Evolutionary conservation across 2,329 filamentous ascomycete species (phyloP).

Genomic region (Penicillium hordei): DNA sequence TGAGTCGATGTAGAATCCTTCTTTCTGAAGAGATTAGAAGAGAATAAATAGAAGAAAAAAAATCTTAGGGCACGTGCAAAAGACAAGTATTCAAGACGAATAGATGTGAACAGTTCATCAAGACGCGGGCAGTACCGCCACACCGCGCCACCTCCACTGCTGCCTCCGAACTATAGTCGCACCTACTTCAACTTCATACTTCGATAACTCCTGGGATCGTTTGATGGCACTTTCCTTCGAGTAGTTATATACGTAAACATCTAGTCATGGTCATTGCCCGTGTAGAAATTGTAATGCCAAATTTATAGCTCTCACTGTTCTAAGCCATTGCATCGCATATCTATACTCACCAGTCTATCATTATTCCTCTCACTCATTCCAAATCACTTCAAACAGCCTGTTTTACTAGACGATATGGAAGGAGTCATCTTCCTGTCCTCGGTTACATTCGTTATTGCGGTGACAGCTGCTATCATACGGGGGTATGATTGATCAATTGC

Average conservation of each 20-base stretch:
- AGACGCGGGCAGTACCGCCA: slow-evolving; percentile 3
- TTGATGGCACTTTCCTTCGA: neutral
- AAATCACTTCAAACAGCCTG: neutral
- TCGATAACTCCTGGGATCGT: neutral
- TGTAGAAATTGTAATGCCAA: neutral
- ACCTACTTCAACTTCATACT: neutral
- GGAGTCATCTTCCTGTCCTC: slow-evolving; percentile 15
- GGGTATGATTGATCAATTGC: slow-evolving; percentile 9
- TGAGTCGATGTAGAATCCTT: neutral
- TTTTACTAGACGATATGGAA: slow-evolving; percentile 1
- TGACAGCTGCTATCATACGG: slow-evolving; percentile 7
- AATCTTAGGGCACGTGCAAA: slow-evolving; percentile 2
- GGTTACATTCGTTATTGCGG: slow-evolving; percentile 15
- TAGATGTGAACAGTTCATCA: slow-evolving; percentile 4
- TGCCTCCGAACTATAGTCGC: neutral
- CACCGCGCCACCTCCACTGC: slow-evolving; percentile 2
- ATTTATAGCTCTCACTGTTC: neutral
- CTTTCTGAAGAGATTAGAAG: neutral
- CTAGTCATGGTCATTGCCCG: neutral
- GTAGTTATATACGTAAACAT: neutral
- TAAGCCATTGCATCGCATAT: neutral
- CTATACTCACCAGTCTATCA: neutral
- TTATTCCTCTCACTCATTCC: neutral
- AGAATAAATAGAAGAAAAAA: neutral
- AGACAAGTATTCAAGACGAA: neutral